A percentile compares a stretch with the other conserved stretches of the same genome.
These are phyloP conservation scores for Quambalaria eucalypti DNA, from an alignment of 1,284 basidiomycete species.

Conservation along the genomic window DNA sequence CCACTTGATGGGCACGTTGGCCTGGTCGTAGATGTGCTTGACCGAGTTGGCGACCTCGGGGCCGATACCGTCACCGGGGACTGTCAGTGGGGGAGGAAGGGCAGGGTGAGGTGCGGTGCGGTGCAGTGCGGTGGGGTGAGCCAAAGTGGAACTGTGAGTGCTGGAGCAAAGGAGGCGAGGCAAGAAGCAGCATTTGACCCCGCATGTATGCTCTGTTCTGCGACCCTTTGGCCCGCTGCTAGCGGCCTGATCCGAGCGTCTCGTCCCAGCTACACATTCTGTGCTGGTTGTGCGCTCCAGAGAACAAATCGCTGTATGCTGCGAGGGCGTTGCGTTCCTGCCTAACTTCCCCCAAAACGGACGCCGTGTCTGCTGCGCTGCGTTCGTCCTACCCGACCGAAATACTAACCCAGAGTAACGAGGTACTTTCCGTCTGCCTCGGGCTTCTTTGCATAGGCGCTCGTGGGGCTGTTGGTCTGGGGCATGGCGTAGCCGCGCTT, in stretches of 20 bases:
- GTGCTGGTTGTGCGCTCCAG: too few species aligned
- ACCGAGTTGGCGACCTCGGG: constrained; percentile 93
- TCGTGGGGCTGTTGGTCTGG: not conserved
- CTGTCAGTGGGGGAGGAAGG: constrained; percentile 55
- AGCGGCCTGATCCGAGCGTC: not conserved
- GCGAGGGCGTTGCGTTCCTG: too few species aligned
- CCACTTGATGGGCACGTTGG: constrained; percentile 98
- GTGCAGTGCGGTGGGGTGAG: constrained; percentile 9
- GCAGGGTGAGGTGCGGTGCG: not conserved
- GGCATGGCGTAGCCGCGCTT: constrained; percentile 10
- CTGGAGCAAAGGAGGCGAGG: not conserved
- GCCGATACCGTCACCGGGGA: constrained; percentile 93
- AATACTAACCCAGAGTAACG: constrained; percentile 61
- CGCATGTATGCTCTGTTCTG: not conserved
- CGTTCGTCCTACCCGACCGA: not conserved
- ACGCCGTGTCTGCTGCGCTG: not conserved
- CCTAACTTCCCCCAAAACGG: too few species aligned
- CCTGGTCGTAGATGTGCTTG: constrained; percentile 94
- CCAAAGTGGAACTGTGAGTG: too few species aligned
- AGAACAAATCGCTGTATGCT: too few species aligned
- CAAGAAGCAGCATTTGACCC: not conserved
- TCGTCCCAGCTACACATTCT: too few species aligned
- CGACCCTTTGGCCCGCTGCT: not conserved
- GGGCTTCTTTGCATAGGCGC: constrained; percentile 31
- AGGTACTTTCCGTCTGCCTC: constrained; percentile 54